A percentile compares a stretch with the other conserved stretches of the same genome.
These are phyloP conservation scores for Arabidopsis hybrid DNA, from an alignment of 441 rosid genomes.

Conservation along the genomic window DNA sequence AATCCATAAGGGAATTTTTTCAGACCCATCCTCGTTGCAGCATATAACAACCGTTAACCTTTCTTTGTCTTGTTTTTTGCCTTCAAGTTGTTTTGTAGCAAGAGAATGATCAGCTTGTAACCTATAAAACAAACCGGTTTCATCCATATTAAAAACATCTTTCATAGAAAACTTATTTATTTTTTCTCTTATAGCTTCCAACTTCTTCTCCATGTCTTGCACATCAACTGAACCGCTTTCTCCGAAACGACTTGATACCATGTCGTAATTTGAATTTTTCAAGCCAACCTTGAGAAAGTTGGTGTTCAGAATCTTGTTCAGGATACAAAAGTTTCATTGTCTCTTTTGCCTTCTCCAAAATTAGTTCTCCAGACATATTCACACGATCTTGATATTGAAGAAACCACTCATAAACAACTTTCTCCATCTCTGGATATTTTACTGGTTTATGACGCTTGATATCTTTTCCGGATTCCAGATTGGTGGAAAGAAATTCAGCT, in stretches of 20 bases:
- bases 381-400: neutral
- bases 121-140: neutral
- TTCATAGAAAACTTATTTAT: neutral
- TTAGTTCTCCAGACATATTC: conserved; percentile 1
- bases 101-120: conserved; percentile 9
- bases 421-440: too few relatives aligned
- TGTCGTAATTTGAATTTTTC: neutral
- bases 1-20: neutral
- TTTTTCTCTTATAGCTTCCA: neutral
- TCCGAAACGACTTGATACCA: neutral
- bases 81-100: neutral
- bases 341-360: neutral
- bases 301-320: neutral
- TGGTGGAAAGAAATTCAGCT: too few relatives aligned
- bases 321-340: neutral
- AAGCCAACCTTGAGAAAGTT: neutral
- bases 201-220: neutral
- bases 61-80: conserved; percentile 1
- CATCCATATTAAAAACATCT: neutral
- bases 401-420: conserved; percentile 9
- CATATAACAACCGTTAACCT: neutral
- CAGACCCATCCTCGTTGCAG: neutral
- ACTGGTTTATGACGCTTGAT: too few relatives aligned
- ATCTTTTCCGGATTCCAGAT: too few relatives aligned
- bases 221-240: neutral